A percentile compares a stretch with the other conserved stretches of the same genome.
Evolutionary conservation across 495 filamentous ascomycete genomes (phyloP).

Genomic region (Aspergillus avenaceus): DNA sequence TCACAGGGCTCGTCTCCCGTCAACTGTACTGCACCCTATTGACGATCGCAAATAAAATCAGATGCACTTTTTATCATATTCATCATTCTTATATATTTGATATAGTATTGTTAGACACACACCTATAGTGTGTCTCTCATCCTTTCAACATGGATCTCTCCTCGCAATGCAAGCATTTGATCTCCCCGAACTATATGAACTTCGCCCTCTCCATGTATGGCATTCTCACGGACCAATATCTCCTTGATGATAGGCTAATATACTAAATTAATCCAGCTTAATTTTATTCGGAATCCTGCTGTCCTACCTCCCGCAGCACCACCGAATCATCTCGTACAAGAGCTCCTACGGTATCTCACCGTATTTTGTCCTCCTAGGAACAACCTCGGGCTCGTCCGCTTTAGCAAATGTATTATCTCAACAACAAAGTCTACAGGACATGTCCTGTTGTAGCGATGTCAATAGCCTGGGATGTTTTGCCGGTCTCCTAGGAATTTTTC

Average conservation of each 20-base stretch:
- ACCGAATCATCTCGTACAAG: constrained; percentile 78
- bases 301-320: constrained; percentile 93
- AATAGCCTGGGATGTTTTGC: constrained; percentile 79
- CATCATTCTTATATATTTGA: background rate
- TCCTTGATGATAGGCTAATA: background rate
- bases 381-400: constrained; percentile 78
- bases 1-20: background rate
- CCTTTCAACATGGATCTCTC: constrained; percentile 21
- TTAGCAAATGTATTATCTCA: constrained; percentile 89
- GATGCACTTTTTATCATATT: background rate
- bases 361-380: constrained; percentile 87
- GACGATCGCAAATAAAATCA: background rate
- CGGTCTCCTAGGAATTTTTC: constrained; percentile 78
- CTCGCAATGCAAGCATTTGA: constrained; percentile 36
- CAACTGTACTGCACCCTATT: background rate
- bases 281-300: constrained; percentile 87
- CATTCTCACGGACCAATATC: background rate
- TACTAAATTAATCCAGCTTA: constrained; percentile 46
- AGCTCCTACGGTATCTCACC: constrained; percentile 96
- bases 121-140: background rate
- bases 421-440: constrained; percentile 69
- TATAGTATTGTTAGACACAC: background rate
- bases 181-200: constrained; percentile 51
- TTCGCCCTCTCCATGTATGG: constrained; percentile 59
- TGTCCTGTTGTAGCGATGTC: constrained; percentile 78